Base-by-base conservation (phyloP, 345 rosid species). In the Pugionium cornutum region DNA sequence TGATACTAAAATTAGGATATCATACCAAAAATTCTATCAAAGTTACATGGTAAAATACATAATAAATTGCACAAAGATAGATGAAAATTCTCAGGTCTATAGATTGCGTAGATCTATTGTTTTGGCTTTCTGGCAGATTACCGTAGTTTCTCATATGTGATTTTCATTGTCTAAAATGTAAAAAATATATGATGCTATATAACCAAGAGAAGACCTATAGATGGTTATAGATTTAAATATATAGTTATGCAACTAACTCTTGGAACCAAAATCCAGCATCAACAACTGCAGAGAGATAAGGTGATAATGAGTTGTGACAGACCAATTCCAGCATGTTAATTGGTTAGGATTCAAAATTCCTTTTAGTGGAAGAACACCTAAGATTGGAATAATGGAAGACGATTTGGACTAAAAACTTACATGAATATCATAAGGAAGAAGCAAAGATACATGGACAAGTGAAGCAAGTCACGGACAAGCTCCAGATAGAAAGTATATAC, bases 401-500 rank as follows among this genome's bases (percentile, higher is more conserved):
- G 54, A 53, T 43, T 39, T 27, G 58, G 52, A 58, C 29, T 3
- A 49, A 45, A 55, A 58, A 77, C 98, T 88, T 89, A 92, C 98
- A 92, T 83, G 80, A 92, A 92, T 32, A 92, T 92, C 62, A 83
- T 96, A 61, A 92, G 83, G 79, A 89, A 92, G 91, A 92, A 92
- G 89, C 98, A 92, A 35, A 92, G 67, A 64, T 92, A 89, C 96
- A 88, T 83, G 1, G 92, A 89, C 77, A 92, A 79, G 81, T 92
- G 98, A 61, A 92, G 97, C 86, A 92, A 70, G 80, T 92, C 98
- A n/a, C 89, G 89, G 6, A 92, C 75, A 59, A 92, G 96, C 78
- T 92, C 98, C 79, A 92, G 73, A 80, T 88, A 92, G 77, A 92
- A 92, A 62, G 98, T 92, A 68, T 88, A 92, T 51, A 92, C 87